These are phyloP conservation scores for Alternaria ethzedia DNA, from an alignment of 2,329 filamentous ascomycete genomes.

Conservation along the genomic window DNA sequence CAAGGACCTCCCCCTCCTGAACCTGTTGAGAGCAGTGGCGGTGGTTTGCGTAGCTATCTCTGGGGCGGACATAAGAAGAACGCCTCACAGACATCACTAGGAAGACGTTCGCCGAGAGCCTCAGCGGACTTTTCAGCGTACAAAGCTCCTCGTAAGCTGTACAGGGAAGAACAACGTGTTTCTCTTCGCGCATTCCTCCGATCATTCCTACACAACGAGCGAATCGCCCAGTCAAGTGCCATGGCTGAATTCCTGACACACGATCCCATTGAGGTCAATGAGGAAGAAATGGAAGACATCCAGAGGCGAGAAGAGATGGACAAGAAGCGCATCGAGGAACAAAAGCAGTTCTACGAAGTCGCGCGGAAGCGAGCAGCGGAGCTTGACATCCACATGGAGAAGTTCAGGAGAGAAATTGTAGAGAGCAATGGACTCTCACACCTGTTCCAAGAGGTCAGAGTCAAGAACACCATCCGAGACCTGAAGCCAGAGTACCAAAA, in stretches of 20 bases:
- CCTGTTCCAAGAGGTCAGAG: conserved; percentile 89
- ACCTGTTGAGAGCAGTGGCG: conserved; percentile 40
- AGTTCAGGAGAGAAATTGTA: conserved; percentile 70
- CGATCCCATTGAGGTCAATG: conserved; percentile 74
- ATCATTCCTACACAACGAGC: conserved; percentile 81
- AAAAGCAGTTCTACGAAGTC: conserved; percentile 94
- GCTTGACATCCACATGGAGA: conserved; percentile 97
- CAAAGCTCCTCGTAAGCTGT: conserved; percentile 64
- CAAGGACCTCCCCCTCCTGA: conserved; percentile 57
- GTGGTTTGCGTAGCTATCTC: conserved; percentile 55
- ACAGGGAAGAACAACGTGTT: conserved; percentile 87
- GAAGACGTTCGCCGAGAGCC: conserved; percentile 39
- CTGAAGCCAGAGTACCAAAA: conserved; percentile 96
- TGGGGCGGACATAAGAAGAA: conserved; percentile 51
- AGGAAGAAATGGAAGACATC: conserved; percentile 86
- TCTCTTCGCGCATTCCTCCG: conserved; percentile 91
- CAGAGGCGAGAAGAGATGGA: conserved; percentile 80
- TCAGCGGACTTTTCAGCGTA: conserved; percentile 42
- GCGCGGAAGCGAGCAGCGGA: conserved; percentile 88
- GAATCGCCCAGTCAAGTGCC: conserved; percentile 80
- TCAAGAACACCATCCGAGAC: conserved; percentile 85
- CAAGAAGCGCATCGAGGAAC: conserved; percentile 86
- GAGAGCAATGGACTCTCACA: conserved; percentile 86
- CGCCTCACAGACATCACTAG: conserved; percentile 49
- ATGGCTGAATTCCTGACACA: conserved; percentile 83